Percentiles rank a stretch among this genome's conserved stretches.
phyloP scores from a whole-genome alignment of 1,139 yeast species.

The Debaryomycetaceae sp. region DNA sequence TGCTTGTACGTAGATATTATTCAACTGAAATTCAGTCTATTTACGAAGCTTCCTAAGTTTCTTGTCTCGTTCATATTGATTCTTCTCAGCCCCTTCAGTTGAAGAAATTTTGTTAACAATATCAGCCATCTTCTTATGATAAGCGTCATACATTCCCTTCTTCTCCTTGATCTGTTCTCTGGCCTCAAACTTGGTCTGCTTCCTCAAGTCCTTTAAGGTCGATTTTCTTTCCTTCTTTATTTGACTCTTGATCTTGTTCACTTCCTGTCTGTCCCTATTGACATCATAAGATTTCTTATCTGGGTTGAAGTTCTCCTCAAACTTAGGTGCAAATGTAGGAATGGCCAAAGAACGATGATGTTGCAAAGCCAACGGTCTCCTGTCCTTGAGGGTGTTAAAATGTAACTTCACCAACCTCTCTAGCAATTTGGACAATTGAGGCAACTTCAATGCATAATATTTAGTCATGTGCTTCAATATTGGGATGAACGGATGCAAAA shows the following conservation, averaged over 20 bases:
- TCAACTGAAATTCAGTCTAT: not conserved
- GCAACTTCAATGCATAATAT: constrained; percentile 26
- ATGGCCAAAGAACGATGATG: constrained; percentile 83
- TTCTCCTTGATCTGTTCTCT: constrained; percentile 79
- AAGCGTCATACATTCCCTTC: constrained; percentile 69
- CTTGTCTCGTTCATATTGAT: constrained; percentile 84
- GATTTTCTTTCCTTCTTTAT: constrained; percentile 89
- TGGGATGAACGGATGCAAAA: constrained; percentile 38
- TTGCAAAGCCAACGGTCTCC: constrained; percentile 79
- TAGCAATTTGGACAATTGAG: constrained; percentile 27
- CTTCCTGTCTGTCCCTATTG: constrained; percentile 76
- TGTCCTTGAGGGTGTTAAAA: constrained; percentile 38
- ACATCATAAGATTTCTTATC: constrained; percentile 90
- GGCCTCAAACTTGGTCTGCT: constrained; percentile 82
- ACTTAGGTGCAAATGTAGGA: constrained; percentile 83
- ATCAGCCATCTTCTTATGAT: constrained; percentile 86
- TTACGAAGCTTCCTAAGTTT: constrained; percentile 50
- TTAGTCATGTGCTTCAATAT: constrained; percentile 36
- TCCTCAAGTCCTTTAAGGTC: constrained; percentile 84
- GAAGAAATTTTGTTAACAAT: constrained; percentile 85
- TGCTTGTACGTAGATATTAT: too few species aligned
- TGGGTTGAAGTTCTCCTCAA: constrained; percentile 94
- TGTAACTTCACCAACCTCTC: constrained; percentile 48
- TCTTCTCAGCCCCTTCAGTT: constrained; percentile 92
- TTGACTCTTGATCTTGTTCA: constrained; percentile 76